phyloP scores from a whole-genome alignment of 352 stramenopile species.

The Globisporangium lucens region DNA sequence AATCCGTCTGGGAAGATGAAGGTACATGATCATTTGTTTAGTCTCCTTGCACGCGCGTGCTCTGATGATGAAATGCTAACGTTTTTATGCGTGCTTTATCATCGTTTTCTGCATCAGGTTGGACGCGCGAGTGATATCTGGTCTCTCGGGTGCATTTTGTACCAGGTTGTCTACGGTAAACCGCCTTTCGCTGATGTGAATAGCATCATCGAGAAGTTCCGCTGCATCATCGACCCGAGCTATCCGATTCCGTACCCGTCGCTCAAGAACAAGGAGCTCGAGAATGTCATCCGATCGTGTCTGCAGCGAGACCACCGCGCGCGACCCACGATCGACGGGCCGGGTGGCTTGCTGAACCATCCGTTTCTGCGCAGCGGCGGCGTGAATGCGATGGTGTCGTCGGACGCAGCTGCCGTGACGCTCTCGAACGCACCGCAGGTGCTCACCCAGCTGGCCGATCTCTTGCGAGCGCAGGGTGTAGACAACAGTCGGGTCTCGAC shows the following conservation, averaged over 20 bases:
- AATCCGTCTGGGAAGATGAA: slow-evolving; percentile 79
- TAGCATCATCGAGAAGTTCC: slow-evolving; percentile 95
- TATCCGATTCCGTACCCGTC: slow-evolving; percentile 89
- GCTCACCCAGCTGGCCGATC: slow-evolving; percentile 43
- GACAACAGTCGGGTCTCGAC: slow-evolving; percentile 39
- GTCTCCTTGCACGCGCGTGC: neutral
- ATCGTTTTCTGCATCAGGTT: slow-evolving; percentile 39
- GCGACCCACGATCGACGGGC: slow-evolving; percentile 79
- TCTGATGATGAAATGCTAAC: neutral
- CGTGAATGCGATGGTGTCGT: slow-evolving; percentile 19
- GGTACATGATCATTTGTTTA: slow-evolving; percentile 19
- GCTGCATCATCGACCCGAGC: slow-evolving; percentile 92
- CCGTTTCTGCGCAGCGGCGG: slow-evolving; percentile 59
- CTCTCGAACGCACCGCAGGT: slow-evolving; percentile 37
- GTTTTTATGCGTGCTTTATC: neutral
- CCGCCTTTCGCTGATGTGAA: slow-evolving; percentile 93
- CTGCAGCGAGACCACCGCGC: slow-evolving; percentile 78
- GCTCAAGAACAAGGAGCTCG: slow-evolving; percentile 75
- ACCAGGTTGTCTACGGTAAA: slow-evolving; percentile 96
- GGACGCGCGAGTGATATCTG: slow-evolving; percentile 93
- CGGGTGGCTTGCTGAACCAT: slow-evolving; percentile 77
- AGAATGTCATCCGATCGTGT: slow-evolving; percentile 86
- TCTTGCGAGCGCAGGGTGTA: slow-evolving; percentile 47
- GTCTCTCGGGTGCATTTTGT: slow-evolving; percentile 97
- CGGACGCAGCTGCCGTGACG: slow-evolving; percentile 31